These are phyloP conservation scores for Phytopythium vexans DNA, from an alignment of 352 stramenopile species.

Conservation along the genomic window DNA sequence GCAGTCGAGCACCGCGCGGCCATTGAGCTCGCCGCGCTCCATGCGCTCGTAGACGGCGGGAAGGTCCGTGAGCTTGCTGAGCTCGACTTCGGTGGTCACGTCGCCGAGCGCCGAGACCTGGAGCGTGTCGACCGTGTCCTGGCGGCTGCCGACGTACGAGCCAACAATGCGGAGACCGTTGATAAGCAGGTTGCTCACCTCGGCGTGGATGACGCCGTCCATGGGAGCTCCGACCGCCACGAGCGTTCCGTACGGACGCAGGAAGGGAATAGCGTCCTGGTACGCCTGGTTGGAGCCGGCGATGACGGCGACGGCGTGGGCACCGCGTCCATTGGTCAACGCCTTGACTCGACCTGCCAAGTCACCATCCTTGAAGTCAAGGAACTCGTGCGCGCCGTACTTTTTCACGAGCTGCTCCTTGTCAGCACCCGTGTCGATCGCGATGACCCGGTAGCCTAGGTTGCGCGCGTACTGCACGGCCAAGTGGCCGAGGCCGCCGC, in stretches of 20 bases:
- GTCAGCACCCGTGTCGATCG: slow-evolving; percentile 33
- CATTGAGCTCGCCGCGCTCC: slow-evolving; percentile 12
- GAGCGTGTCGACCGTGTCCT: slow-evolving; percentile 28
- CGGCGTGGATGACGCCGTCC: slow-evolving; percentile 16
- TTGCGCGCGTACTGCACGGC: slow-evolving; percentile 66
- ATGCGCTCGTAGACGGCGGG: slow-evolving; percentile 18
- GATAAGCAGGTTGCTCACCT: slow-evolving; percentile 15
- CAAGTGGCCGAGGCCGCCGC: slow-evolving; percentile 77
- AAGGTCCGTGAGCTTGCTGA: slow-evolving; percentile 14
- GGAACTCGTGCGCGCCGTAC: slow-evolving; percentile 46
- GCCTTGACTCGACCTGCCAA: slow-evolving; percentile 17
- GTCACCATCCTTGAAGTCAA: slow-evolving; percentile 40
- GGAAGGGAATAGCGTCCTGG: slow-evolving; percentile 26
- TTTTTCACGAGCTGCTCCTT: slow-evolving; percentile 44
- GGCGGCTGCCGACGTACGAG: slow-evolving; percentile 25
- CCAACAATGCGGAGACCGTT: slow-evolving; percentile 18
- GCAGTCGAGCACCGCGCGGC: slow-evolving; percentile 24
- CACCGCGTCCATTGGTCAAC: slow-evolving; percentile 18
- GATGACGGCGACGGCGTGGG: slow-evolving; percentile 54
- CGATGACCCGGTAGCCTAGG: slow-evolving; percentile 51
- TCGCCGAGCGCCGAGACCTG: slow-evolving; percentile 25
- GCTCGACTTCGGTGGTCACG: slow-evolving; percentile 16
- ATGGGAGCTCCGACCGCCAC: slow-evolving; percentile 48
- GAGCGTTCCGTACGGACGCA: slow-evolving; percentile 45
- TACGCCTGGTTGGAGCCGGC: slow-evolving; percentile 34